Conservation (phyloP, 345 rosid genomes). For the Brassica napus region Da-Ae NC_063450.1:46060001-46060500, state of each 20-base stretch:
- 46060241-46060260: constrained; percentile 28
- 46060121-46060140: constrained; percentile 29
- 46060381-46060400: constrained; percentile 27
- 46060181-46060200: constrained; percentile 27
- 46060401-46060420: constrained; percentile 45
- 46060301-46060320: constrained; percentile 58
- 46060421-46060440: constrained; percentile 53
- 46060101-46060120: constrained; percentile 60
- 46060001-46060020: constrained; percentile 46
- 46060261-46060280: constrained; percentile 45
- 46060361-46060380: constrained; percentile 30
- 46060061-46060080: constrained; percentile 44
- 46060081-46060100: constrained; percentile 62
- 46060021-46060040: constrained; percentile 38
- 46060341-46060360: constrained; percentile 48
- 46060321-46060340: constrained; percentile 54
- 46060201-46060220: constrained; percentile 17
- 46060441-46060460: constrained; percentile 55
- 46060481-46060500: constrained; percentile 69
- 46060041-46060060: constrained; percentile 43
- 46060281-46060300: constrained; percentile 55
- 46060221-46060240: constrained; percentile 27
- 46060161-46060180: constrained; percentile 25
- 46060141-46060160: constrained; percentile 36
- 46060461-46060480: constrained; percentile 77